Evolutionary conservation across 2,329 filamentous ascomycete genomes (phyloP).

Genomic region (Escovopsis weberi): DNA sequence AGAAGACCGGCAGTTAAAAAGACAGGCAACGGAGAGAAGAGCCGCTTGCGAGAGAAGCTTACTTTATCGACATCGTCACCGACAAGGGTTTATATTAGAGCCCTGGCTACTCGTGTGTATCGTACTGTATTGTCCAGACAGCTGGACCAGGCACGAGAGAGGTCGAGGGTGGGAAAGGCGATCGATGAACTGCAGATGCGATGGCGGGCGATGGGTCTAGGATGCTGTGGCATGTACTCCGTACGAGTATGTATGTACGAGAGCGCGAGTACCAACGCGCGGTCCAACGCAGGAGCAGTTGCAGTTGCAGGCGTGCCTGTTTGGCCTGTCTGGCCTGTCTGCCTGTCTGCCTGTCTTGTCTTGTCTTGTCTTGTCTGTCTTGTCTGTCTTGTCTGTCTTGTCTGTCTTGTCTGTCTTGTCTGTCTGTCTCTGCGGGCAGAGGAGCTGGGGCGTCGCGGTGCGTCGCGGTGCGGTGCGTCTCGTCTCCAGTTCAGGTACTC

Average conservation of each 20-base stretch:
- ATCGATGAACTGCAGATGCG: no score
- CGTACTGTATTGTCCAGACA: not conserved
- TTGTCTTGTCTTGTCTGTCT: no score
- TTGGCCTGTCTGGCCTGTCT: not conserved
- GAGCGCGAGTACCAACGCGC: conserved; percentile 2
- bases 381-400: no score
- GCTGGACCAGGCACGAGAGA: not conserved
- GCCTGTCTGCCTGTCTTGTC: not conserved
- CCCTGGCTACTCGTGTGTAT: conserved; percentile 14
- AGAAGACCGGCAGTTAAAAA: conserved; percentile 4
- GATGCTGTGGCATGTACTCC: not conserved
- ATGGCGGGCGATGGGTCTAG: not conserved
- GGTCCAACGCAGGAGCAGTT: conserved; percentile 3
- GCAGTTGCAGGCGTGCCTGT: conserved; percentile 2
- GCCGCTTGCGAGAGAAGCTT: conserved; percentile 19
- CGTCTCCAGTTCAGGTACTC: no score
- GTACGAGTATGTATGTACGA: no score
- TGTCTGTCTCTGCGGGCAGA: no score
- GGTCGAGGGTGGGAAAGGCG: not conserved
- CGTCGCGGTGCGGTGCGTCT: no score
- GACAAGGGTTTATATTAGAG: conserved; percentile 19
- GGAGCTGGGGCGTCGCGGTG: no score
- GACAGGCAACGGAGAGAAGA: conserved; percentile 5
- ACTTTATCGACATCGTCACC: conserved; percentile 40
- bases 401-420: no score